Evolutionary conservation across 306 rosid genomes (phyloP).

Genomic region (Morella rubra): DNA sequence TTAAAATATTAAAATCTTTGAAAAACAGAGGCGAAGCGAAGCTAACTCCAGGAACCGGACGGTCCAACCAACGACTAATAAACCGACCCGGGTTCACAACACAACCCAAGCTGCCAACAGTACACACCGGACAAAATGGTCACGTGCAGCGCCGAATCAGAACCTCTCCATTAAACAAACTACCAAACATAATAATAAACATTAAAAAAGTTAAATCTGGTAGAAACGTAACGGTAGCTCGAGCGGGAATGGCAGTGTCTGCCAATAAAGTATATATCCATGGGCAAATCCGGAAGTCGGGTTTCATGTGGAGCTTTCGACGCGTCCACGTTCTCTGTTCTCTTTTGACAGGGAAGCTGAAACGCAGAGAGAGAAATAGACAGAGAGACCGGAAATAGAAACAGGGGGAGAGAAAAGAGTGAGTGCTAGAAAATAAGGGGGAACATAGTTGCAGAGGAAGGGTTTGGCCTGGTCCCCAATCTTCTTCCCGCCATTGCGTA

Average conservation of each 20-base stretch:
- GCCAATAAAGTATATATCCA: not conserved
- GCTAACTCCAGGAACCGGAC: not conserved
- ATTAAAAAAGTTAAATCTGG: too few relatives aligned
- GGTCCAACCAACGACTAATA: not conserved
- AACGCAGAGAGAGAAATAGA: not conserved
- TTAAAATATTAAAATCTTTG: too few relatives aligned
- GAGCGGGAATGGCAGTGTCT: not conserved
- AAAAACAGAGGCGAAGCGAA: too few relatives aligned
- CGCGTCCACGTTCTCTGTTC: conserved; percentile 27
- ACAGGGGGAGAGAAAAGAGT: conserved; percentile 21
- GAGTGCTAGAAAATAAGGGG: conserved; percentile 31
- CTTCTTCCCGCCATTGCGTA: conserved; percentile 40
- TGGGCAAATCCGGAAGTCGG: not conserved
- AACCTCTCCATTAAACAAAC: not conserved
- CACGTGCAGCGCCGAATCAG: conserved; percentile 1
- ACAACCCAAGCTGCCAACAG: not conserved
- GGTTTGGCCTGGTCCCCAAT: conserved; percentile 36
- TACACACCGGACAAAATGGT: not conserved
- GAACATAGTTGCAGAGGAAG: conserved; percentile 57
- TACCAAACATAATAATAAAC: not conserved
- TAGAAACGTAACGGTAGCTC: not conserved
- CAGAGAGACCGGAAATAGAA: conserved; percentile 9
- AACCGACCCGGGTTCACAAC: not conserved
- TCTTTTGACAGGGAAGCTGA: conserved; percentile 13
- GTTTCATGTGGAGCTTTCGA: not conserved